Conservation (phyloP, 257 asterid species). For the Jacaranda mimosifolia region DNA sequence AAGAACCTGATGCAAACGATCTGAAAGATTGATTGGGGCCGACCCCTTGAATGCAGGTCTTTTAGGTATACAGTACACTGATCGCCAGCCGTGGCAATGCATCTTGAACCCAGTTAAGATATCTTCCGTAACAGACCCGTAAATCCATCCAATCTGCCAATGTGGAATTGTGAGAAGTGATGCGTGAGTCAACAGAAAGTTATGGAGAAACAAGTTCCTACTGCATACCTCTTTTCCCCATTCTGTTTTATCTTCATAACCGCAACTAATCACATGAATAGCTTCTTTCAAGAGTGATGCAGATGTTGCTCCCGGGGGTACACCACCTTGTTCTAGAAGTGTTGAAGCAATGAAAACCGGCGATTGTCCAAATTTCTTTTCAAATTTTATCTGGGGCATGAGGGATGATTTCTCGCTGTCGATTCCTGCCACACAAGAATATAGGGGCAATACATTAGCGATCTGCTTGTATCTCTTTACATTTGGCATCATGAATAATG, state of each 20-base stretch:
- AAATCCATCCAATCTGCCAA: conserved; percentile 93
- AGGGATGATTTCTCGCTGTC: conserved; percentile 80
- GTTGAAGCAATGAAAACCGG: conserved; percentile 93
- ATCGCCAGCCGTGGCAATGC: conserved; percentile 99
- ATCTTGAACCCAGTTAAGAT: conserved; percentile 96
- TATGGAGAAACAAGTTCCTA: not conserved
- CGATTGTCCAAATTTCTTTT: conserved; percentile 94
- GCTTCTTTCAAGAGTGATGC: conserved; percentile 98
- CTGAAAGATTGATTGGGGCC: conserved; percentile 95
- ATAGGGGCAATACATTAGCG: not conserved
- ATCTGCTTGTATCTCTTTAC: not conserved
- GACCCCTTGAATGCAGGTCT: conserved; percentile 94
- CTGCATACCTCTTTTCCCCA: conserved; percentile 94
- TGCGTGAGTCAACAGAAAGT: not conserved
- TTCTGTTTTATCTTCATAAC: conserved; percentile 96
- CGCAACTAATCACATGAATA: conserved; percentile 95
- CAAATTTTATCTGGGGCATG: conserved; percentile 86
- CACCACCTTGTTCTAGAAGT: conserved; percentile 88
- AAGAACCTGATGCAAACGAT: conserved; percentile 96
- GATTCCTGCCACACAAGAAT: conserved; percentile 60
- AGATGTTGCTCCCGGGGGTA: conserved; percentile 85
- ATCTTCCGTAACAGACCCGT: conserved; percentile 97
- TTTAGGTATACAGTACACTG: conserved; percentile 91
- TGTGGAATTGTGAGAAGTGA: conserved; percentile 25
- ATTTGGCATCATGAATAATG: not conserved